phyloP scores from a whole-genome alignment of 371 early-diverging fungal species.

The Mucor circinelloides region DNA sequence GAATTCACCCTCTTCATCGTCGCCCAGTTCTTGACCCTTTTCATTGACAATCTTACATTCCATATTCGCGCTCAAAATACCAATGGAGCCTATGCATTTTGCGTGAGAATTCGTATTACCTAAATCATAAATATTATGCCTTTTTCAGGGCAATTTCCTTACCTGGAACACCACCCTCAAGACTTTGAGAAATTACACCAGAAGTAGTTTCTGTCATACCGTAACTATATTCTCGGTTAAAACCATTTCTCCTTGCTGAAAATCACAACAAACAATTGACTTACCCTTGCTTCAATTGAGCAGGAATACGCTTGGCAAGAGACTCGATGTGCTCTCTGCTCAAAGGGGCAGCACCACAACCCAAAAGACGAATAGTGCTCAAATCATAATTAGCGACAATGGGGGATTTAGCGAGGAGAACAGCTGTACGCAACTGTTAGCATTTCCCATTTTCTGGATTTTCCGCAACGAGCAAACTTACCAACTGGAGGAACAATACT shows the following conservation, averaged over 20 bases:
- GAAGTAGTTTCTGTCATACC: constrained; percentile 78
- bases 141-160: constrained; percentile 3
- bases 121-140: not conserved
- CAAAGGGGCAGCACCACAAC: constrained; percentile 87
- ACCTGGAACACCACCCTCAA: constrained; percentile 25
- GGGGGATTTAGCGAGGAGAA: constrained; percentile 67
- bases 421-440: constrained; percentile 16
- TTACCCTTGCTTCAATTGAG: constrained; percentile 67
- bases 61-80: constrained; percentile 66
- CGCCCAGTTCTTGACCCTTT: constrained; percentile 53
- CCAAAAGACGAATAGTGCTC: constrained; percentile 58
- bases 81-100: constrained; percentile 62
- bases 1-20: constrained; percentile 70
- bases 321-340: constrained; percentile 58
- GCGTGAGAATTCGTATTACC: not conserved
- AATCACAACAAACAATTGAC: not conserved
- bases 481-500: constrained; percentile 83
- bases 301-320: constrained; percentile 54
- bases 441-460: not conserved
- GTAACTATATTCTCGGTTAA: constrained; percentile 39
- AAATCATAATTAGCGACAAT: constrained; percentile 71
- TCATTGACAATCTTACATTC: constrained; percentile 71
- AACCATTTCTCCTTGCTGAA: not conserved
- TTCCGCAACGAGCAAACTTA: constrained; percentile 8
- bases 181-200: constrained; percentile 35